Base-by-base conservation (phyloP, 768 basidiomycete genomes). In the Imleria badia region DNA sequence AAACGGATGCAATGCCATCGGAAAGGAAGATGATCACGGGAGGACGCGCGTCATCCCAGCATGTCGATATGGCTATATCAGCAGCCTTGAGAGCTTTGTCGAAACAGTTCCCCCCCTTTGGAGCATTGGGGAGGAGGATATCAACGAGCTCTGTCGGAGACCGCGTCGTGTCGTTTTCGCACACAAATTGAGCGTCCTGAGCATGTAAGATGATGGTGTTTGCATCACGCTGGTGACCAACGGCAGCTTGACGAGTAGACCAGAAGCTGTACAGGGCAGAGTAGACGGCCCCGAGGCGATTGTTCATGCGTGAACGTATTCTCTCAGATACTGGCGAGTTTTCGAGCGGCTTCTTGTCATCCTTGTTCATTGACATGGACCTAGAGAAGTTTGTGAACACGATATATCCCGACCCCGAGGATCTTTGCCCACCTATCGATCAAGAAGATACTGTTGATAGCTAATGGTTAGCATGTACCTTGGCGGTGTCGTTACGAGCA, bases 221-320 rank as follows among this genome's bases (percentile, higher is more conserved):
- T 2, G 84, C 72, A 61, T 85, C 84, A 20, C 73, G 68, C 13
- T 78, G 73, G 6, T 48, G 5, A 50, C 61, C 60, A 42, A 72
- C 30, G 9, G 75, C 73, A 14, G 73, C 67, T 29, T 75, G 71
- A 4, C 84, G 76, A 3, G 85, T 76, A 1, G 66, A 59, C 82
- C 81, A 86, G 60, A 85, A 85, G 17, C 65, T 69, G 54, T 82
- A 65, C 6, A 85, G 57, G 1, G 83, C 74, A 5, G 80, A 75
- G 31, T 78, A 79, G 3, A 83, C 84, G 0, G 83, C 81, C 1
- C 84, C 84, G 11, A 83, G 72, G n/a, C 84, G 69, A 61, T 86
- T 78, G 48, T 80, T 66, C 47, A 68, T 69, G 8, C 52, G 54
- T 5, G 56, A 51, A 3, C 63, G 47, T 35, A 83, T 77, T 19